A percentile compares a stretch with the other conserved stretches of the same genome.
phyloP scores from a whole-genome alignment of 2,329 filamentous ascomycete genomes.

The Ceratocystis alfenasii region DNA sequence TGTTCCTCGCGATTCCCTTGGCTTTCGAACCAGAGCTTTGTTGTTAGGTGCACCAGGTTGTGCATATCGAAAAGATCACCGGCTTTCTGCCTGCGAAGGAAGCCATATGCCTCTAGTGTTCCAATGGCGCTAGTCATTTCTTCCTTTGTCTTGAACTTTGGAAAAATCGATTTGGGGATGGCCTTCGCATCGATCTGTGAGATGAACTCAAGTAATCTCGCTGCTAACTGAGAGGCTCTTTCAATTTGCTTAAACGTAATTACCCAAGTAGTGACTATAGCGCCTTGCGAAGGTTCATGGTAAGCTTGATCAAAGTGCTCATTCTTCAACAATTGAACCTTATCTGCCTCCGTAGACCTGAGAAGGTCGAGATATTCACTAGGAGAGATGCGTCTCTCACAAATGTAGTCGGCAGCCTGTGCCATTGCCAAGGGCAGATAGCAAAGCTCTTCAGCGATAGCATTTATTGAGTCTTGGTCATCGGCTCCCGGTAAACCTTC shows the following conservation, averaged over 20 bases:
- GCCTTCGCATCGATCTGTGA: neutral
- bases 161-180: neutral
- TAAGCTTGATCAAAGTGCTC: neutral
- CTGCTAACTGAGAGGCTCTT: neutral
- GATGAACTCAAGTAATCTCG: neutral
- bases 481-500: too few relatives aligned
- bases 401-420: slow-evolving; percentile 21
- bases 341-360: neutral
- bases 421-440: slow-evolving; percentile 21
- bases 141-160: neutral
- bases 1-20: neutral
- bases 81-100: neutral
- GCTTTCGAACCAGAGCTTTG: neutral
- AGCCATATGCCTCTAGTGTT: neutral
- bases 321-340: neutral
- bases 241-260: neutral
- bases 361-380: neutral
- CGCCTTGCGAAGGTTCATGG: neutral
- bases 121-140: neutral
- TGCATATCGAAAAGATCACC: neutral
- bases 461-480: neutral
- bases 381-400: neutral
- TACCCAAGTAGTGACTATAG: neutral
- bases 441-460: neutral
- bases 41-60: neutral